Base-by-base conservation (phyloP, 352 stramenopile species). In the Plasmopara viticola region DNA sequence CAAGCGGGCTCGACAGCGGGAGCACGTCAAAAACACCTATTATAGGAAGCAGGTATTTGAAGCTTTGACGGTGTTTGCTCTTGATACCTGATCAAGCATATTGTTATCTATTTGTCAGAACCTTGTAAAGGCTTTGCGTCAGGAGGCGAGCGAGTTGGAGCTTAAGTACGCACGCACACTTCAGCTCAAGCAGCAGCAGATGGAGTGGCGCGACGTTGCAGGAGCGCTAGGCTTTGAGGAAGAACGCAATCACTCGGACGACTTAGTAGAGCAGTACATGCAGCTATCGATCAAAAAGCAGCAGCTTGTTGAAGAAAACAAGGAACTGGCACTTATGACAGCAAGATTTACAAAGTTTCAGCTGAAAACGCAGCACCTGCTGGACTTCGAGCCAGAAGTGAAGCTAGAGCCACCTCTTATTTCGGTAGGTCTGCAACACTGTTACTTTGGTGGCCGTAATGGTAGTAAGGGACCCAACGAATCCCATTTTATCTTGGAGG, bases 1-100 rank as follows among this genome's bases (percentile, higher is more conserved):
- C 17, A 68, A 56, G 41, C 71, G 78, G n/a, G 69, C 65, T 50
- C 70, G 73, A 8, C 75, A 88, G 56, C 73, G 74, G n/a, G 58
- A 76, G 53, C 67, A 86, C 51, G 78, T 86, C 34, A 72, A 66
- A 46, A 64, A 68, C 42, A 74, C 59, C 45, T 78, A 80, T 58
- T 59, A 75, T 42, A 58, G 68, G 2, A 60, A 73, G 39, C 62
- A 69, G 56, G 70, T 73, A 18, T 37, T 43, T 8, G 15, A n/a
- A 18, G 8, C 13, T 18, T 43, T 25, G 20, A 3, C 20, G 20
- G 20, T 25, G 20, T 25, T 25, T 25, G 20, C 20, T 25, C 20
- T 3, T 25, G 20, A 25, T 25, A 1, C 3, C 20, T 25, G 20
- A 25, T 25, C 20, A 25, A 25, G 20, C 20, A 25, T 25, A 25